A percentile compares a stretch with the other conserved stretches of the same genome.
phyloP scores from a whole-genome alignment of 345 rosid species.

The Gossypium turneri region DNA sequence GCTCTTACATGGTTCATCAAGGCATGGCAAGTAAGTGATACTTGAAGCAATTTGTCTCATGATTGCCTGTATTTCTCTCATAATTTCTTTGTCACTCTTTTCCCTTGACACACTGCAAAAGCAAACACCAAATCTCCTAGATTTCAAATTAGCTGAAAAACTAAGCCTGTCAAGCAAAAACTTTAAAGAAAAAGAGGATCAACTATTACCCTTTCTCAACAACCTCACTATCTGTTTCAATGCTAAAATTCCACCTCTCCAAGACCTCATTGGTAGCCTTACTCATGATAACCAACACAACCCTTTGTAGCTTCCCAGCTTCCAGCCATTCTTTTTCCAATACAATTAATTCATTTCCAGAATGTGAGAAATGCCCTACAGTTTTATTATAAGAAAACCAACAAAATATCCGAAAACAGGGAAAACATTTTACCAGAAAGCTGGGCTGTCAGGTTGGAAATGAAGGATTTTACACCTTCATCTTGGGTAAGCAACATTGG shows the following conservation, averaged over 20 bases:
- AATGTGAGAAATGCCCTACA: neutral
- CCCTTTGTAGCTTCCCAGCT: conserved; percentile 81
- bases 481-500: conserved; percentile 89
- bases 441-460: conserved; percentile 63
- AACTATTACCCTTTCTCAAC: conserved; percentile 69
- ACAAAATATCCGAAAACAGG: neutral
- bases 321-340: conserved; percentile 75
- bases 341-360: neutral
- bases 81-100: conserved; percentile 92
- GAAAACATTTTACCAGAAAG: conserved; percentile 51
- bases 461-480: conserved; percentile 78
- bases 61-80: conserved; percentile 94
- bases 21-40: conserved; percentile 93
- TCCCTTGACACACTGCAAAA: conserved; percentile 72
- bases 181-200: neutral
- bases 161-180: neutral
- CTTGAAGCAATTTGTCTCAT: conserved; percentile 96
- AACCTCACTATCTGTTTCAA: conserved; percentile 75
- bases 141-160: neutral
- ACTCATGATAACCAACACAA: conserved; percentile 87
- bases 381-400: neutral
- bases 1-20: conserved; percentile 81
- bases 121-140: neutral
- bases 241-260: conserved; percentile 94
- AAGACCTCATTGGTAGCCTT: conserved; percentile 72